Conservation (phyloP, 2,329 filamentous ascomycete species). For the Mycocentrospora acerina region DNA sequence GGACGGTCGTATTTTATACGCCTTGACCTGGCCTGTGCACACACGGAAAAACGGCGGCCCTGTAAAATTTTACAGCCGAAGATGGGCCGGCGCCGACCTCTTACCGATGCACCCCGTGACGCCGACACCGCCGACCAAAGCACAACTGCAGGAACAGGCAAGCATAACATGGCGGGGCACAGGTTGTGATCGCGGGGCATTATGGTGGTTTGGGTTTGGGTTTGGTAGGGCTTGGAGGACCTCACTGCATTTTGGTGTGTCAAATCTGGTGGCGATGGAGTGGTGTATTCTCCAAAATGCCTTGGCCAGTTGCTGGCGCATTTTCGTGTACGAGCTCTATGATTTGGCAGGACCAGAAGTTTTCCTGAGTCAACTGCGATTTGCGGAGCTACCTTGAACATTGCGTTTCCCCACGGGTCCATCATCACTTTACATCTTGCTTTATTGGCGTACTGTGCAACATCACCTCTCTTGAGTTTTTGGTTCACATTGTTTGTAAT, state of each 20-base stretch:
- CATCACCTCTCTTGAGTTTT: slow-evolving; percentile 5
- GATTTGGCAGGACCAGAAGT: slow-evolving; percentile 7
- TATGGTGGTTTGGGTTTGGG: background rate
- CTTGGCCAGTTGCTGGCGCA: background rate
- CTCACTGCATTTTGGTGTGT: background rate
- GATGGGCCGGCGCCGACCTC: slow-evolving; percentile 1
- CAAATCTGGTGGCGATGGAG: background rate
- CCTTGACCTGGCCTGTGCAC: no score
- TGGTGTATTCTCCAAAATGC: background rate
- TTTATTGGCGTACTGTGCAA: slow-evolving; percentile 10
- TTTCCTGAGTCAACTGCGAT: slow-evolving; percentile 31
- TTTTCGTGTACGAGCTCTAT: no score
- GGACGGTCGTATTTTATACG: no score
- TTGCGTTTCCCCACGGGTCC: slow-evolving; percentile 26
- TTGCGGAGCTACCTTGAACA: slow-evolving; percentile 26
- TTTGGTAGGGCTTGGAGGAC: background rate
- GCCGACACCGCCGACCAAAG: background rate
- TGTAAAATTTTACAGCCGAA: slow-evolving; percentile 2
- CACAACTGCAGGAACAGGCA: slow-evolving; percentile 14
- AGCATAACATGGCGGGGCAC: slow-evolving; percentile 4
- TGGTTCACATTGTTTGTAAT: slow-evolving; percentile 5
- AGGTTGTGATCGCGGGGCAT: slow-evolving; percentile 10
- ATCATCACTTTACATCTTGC: slow-evolving; percentile 10
- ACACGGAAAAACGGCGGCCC: no score
- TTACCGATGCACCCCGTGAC: background rate